phyloP scores from a whole-genome alignment of 371 early-diverging fungal species.

The Basidiobolus meristosporus region DNA sequence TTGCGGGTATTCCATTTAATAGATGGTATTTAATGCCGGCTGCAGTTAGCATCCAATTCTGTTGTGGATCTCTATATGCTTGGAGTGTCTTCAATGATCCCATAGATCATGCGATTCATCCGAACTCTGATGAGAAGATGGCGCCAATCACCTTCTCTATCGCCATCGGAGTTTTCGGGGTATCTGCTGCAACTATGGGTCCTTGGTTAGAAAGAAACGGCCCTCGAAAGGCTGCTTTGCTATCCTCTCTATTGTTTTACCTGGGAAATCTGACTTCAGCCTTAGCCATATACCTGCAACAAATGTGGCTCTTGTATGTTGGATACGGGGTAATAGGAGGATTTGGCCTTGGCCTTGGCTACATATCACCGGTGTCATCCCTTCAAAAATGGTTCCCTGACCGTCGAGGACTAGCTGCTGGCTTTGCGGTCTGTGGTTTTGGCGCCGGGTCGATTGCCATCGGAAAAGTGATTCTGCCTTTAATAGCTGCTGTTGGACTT shows the following conservation, averaged over 20 bases:
- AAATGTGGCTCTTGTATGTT: constrained; percentile 29
- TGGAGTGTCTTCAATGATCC: constrained; percentile 43
- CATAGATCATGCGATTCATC: constrained; percentile 27
- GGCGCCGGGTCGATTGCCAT: constrained; percentile 44
- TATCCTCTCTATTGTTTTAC: constrained; percentile 28
- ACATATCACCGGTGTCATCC: constrained; percentile 35
- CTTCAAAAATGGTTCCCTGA: constrained; percentile 38
- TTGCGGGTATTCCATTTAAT: constrained; percentile 16
- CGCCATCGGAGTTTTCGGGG: constrained; percentile 41
- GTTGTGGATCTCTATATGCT: constrained; percentile 45
- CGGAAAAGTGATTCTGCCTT: constrained; percentile 25
- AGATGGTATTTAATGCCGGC: constrained; percentile 33
- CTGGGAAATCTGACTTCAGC: constrained; percentile 33
- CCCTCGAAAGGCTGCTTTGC: constrained; percentile 24
- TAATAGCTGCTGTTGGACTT: constrained; percentile 21
- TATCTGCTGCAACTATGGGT: constrained; percentile 34
- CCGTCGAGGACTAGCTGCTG: constrained; percentile 26
- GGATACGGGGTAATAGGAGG: constrained; percentile 47
- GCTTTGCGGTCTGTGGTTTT: constrained; percentile 44
- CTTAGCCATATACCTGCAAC: constrained; percentile 24
- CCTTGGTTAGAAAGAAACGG: constrained; percentile 45
- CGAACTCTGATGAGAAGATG: constrained; percentile 2
- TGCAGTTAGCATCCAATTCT: constrained; percentile 38
- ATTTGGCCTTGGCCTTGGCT: constrained; percentile 40
- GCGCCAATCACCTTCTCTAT: constrained; percentile 45